Evolutionary conservation across 2,329 filamentous ascomycete genomes (phyloP).

Genomic region (Colletotrichum cuscutae): DNA sequence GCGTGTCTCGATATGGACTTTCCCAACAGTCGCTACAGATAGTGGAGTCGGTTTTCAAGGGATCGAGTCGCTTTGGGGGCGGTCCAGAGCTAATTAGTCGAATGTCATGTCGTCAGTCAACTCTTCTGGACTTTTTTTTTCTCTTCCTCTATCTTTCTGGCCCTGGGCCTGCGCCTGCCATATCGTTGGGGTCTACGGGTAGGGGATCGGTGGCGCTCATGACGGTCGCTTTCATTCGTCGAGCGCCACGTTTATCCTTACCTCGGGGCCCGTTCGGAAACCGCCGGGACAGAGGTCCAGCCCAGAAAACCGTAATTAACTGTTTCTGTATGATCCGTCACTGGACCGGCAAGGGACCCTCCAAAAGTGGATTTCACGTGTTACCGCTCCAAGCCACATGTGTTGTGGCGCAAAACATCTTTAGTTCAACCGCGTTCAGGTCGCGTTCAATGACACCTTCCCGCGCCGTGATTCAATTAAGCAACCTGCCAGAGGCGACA

Average conservation of each 20-base stretch:
- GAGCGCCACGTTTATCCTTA: conserved; percentile 5
- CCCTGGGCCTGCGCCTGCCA: conserved; percentile 25
- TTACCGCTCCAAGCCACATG: conserved; percentile 5
- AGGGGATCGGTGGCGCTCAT: neutral
- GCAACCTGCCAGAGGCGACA: neutral
- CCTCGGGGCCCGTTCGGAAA: conserved; percentile 33
- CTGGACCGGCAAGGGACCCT: neutral
- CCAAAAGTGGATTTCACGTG: conserved; percentile 21
- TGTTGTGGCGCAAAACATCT: neutral
- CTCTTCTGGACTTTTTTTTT: conserved; percentile 33
- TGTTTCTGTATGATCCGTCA: neutral
- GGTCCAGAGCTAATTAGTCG: conserved; percentile 15
- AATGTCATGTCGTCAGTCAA: conserved; percentile 26
- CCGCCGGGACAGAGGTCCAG: conserved; percentile 16
- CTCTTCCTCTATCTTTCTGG: conserved; percentile 18
- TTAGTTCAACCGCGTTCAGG: conserved; percentile 13
- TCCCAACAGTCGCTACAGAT: conserved; percentile 25
- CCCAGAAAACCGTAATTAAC: neutral
- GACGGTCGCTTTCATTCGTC: conserved; percentile 17
- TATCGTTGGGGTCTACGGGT: conserved; percentile 10
- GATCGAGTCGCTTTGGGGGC: conserved; percentile 19
- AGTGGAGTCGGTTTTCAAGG: conserved; percentile 27
- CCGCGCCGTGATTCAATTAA: conserved; percentile 15
- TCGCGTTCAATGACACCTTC: conserved; percentile 15
- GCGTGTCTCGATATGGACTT: conserved; percentile 1